Conservation (phyloP, 192 early-diverging fungal species). For the Mortierella claussenii region DNA sequence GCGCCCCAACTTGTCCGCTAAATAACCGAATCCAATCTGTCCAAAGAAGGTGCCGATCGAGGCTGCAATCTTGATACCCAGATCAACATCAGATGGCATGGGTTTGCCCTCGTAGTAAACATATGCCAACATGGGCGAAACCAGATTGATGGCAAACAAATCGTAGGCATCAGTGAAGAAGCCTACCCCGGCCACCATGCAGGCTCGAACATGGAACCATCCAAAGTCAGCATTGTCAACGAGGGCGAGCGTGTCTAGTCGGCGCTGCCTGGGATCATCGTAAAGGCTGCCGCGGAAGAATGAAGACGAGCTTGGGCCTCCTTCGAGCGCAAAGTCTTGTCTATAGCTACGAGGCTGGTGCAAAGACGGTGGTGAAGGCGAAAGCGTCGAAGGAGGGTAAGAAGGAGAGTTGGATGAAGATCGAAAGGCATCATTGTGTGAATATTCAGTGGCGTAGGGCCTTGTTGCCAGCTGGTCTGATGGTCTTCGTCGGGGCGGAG, state of each 20-base stretch:
- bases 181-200: constrained; percentile 77
- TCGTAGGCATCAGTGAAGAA: constrained; percentile 96
- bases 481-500: constrained; percentile 1
- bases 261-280: constrained; percentile 27
- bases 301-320: not conserved
- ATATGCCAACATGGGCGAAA: constrained; percentile 83
- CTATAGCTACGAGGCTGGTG: not conserved
- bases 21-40: constrained; percentile 80
- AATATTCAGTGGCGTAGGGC: not conserved
- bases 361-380: not conserved
- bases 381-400: constrained; percentile 3
- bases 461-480: too few relatives aligned
- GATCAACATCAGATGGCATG: constrained; percentile 75
- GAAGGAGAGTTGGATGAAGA: not conserved
- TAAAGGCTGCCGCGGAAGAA: constrained; percentile 25
- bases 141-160: constrained; percentile 92
- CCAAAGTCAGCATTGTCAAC: constrained; percentile 75
- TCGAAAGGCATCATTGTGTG: not conserved
- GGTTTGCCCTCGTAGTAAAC: constrained; percentile 57
- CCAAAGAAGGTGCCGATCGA: constrained; percentile 91
- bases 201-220: constrained; percentile 79
- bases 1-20: constrained; percentile 89
- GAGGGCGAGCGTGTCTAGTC: constrained; percentile 21
- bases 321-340: not conserved
- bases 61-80: constrained; percentile 84